Conservation (phyloP, 2,329 filamentous ascomycete genomes). For the Thelonectria rubi region DNA sequence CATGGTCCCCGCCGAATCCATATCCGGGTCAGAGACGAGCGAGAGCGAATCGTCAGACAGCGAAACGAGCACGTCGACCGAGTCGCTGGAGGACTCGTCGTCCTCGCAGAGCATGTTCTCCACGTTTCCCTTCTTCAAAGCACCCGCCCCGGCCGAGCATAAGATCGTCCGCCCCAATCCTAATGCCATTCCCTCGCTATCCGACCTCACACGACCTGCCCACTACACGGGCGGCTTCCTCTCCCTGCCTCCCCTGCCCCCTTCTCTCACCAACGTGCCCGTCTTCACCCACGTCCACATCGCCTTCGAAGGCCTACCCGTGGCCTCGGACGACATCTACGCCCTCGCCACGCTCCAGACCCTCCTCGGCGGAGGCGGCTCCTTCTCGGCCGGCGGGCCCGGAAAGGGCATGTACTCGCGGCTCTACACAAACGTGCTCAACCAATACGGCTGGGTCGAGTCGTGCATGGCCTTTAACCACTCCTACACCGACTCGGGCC, state of each 20-base stretch:
- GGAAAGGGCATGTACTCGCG: conserved; percentile 99
- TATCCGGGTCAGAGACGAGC: conserved; percentile 67
- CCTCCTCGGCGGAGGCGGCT: conserved; percentile 92
- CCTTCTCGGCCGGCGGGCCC: conserved; percentile 94
- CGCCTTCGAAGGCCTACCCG: conserved; percentile 93
- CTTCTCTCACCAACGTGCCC: conserved; percentile 76
- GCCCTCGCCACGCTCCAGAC: conserved; percentile 95
- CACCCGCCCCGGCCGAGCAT: conserved; percentile 77
- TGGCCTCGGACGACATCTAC: conserved; percentile 92
- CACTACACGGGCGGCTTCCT: conserved; percentile 96
- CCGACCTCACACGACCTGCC: conserved; percentile 71
- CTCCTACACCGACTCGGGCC: conserved; percentile 92
- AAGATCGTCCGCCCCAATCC: conserved; percentile 65
- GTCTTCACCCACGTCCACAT: conserved; percentile 93
- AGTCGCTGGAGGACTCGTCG: conserved; percentile 45
- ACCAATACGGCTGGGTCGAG: conserved; percentile 98
- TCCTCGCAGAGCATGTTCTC: conserved; percentile 74
- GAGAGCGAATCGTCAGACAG: conserved; percentile 49
- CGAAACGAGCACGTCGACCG: conserved; percentile 47
- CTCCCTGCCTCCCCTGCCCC: conserved; percentile 81
- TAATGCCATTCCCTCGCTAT: conserved; percentile 53
- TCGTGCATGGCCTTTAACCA: conserved; percentile 97
- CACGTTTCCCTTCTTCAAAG: conserved; percentile 90
- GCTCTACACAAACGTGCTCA: conserved; percentile 96
- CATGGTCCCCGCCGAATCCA: conserved; percentile 70